Conservation (phyloP, 2,329 filamentous ascomycete species). For the Chalara sp. region DNA sequence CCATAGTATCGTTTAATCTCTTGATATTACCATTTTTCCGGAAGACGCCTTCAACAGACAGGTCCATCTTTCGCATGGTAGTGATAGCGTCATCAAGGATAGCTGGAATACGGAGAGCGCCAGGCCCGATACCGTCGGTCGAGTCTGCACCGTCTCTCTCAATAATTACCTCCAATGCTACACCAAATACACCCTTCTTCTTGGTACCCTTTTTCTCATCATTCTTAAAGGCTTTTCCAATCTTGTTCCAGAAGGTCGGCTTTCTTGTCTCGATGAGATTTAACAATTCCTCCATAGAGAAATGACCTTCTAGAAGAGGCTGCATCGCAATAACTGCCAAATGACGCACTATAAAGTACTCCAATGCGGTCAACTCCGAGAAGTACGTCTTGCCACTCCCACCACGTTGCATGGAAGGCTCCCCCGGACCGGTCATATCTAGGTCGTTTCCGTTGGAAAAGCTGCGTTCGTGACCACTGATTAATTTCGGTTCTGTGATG, state of each 20-base stretch:
- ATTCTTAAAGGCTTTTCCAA: constrained; percentile 92
- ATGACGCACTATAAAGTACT: constrained; percentile 96
- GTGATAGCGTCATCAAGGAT: constrained; percentile 91
- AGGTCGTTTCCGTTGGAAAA: constrained; percentile 50
- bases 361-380: constrained; percentile 87
- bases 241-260: constrained; percentile 95
- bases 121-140: constrained; percentile 93
- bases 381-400: constrained; percentile 70
- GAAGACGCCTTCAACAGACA: constrained; percentile 97
- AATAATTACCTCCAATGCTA: constrained; percentile 79
- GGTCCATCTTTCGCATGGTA: constrained; percentile 97
- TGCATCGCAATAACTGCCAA: constrained; percentile 94
- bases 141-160: constrained; percentile 94
- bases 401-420: constrained; percentile 41
- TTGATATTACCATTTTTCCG: constrained; percentile 99
- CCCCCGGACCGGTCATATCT: constrained; percentile 37
- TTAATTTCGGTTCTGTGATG: constrained; percentile 55
- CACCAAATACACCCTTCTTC: constrained; percentile 91
- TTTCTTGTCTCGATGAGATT: constrained; percentile 90
- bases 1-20: constrained; percentile 77
- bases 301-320: constrained; percentile 80
- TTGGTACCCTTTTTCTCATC: constrained; percentile 71
- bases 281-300: constrained; percentile 88
- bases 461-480: constrained; percentile 63
- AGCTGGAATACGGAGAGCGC: constrained; percentile 83